Evolutionary conservation across 2,329 filamentous ascomycete genomes (phyloP), one percentile per base, ranked within the genome.

Genomic region (Colletotrichum plurivorum): DNA sequence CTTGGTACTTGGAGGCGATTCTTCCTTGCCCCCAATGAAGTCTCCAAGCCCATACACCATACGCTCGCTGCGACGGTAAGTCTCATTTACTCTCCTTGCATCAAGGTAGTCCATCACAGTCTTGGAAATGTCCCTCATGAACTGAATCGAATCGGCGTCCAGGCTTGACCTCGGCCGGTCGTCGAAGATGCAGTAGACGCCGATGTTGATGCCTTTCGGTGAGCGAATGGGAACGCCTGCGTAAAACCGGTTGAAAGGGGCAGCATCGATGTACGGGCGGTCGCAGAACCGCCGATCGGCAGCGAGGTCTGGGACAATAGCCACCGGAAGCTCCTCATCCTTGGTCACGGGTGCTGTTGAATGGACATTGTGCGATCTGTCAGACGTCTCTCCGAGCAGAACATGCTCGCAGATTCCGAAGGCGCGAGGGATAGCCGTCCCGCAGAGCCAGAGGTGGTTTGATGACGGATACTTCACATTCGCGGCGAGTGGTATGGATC

Each of bases 141-240:
- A 73, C 0, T 73, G 74, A 0, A 79, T 72, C 27, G 76, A 71
- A 2, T 69, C 63, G 8, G 76, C 73, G 8, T 75, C 74, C 71
- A 82, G 77, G 9, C 73, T 73, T 3, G 64, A 65, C 10, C 76
- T 64, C 12, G 77, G 76, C 16, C 67, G 69, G 39, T 73, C 69
- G 52, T 75, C 76, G 15, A 77, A 73, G 2, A 83, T 76, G 59
- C 80, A 82, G 16, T 78, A 79, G 0, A 81, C 78, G 4, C 83
- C 83, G 13, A 84, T 84, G 53, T 84, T 81, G 64, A 84, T 79
- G 20, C 82, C 82, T 4, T 76, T 73, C 0, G 73, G 77, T 0
- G 80, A 81, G 0, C 80, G 78, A 18, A 84, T 82, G 4, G 83
- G 83, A 0, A 83, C 79, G 0, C 77, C 82, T 0, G 81, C 81